These are phyloP conservation scores for Nigrograna mackinnonii DNA, from an alignment of 2,329 filamentous ascomycete species.

Conservation along the genomic window DNA sequence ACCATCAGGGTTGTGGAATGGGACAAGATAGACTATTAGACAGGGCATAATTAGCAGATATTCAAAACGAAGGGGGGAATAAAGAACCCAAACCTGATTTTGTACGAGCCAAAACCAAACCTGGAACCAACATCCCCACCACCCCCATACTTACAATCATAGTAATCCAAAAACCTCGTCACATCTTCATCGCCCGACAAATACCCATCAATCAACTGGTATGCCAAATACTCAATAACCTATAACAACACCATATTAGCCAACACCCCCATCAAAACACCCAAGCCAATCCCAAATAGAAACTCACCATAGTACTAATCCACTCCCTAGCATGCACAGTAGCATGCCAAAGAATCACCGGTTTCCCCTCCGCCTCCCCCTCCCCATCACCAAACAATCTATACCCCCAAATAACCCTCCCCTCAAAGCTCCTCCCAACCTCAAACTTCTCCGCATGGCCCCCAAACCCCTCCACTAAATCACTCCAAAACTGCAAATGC, in stretches of 20 bases:
- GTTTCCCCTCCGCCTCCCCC: not conserved
- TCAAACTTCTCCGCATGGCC: not conserved
- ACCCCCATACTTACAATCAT: too few species aligned
- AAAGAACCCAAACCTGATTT: too few species aligned
- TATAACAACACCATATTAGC: too few species aligned
- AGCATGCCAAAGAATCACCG: too few species aligned
- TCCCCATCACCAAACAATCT: not conserved
- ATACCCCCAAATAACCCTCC: not conserved
- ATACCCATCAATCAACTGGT: conserved; percentile 30
- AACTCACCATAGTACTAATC: conserved; percentile 47
- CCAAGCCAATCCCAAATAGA: too few species aligned
- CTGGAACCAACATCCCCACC: too few species aligned
- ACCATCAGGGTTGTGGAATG: conserved; percentile 36
- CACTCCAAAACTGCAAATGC: not conserved
- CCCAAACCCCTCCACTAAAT: not conserved
- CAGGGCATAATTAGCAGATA: too few species aligned
- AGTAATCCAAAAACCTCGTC: conserved; percentile 29
- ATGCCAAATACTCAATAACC: conserved; percentile 30
- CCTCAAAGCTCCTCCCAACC: too few species aligned
- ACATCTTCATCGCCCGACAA: conserved; percentile 31
- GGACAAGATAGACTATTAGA: conserved; percentile 37
- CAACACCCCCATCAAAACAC: too few species aligned
- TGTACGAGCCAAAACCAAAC: too few species aligned
- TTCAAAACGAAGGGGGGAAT: too few species aligned
- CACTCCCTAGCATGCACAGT: too few species aligned